phyloP scores from a whole-genome alignment of 2,329 filamentous ascomycete genomes.

The Paecilomyces formosus region DNA sequence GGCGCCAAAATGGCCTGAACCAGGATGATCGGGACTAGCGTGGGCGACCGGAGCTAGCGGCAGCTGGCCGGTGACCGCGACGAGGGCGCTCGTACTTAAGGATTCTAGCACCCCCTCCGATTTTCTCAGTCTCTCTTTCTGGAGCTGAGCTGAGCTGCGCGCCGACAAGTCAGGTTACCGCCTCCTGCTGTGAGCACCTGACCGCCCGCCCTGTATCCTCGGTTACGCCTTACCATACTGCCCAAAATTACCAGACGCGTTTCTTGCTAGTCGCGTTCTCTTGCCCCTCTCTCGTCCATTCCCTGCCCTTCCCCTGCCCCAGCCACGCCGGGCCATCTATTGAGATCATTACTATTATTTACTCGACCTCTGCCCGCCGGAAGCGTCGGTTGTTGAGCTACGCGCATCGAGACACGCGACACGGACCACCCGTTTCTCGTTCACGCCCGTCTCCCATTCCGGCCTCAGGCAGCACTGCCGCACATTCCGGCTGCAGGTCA shows the following conservation, averaged over 20 bases:
- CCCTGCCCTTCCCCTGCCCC: not conserved
- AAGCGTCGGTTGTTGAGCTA: not conserved
- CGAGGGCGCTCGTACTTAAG: slow-evolving; percentile 33
- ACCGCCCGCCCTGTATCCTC: slow-evolving; percentile 11
- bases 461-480: slow-evolving; percentile 9
- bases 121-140: slow-evolving; percentile 31
- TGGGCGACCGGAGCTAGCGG: slow-evolving; percentile 29
- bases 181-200: slow-evolving; percentile 9
- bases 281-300: not conserved
- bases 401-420: slow-evolving; percentile 1
- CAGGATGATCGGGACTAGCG: slow-evolving; percentile 26
- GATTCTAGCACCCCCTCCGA: slow-evolving; percentile 33
- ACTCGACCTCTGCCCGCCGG: not conserved
- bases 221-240: slow-evolving; percentile 1
- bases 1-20: slow-evolving; percentile 20
- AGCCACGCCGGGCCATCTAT: slow-evolving; percentile 1
- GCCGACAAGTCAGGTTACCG: slow-evolving; percentile 13
- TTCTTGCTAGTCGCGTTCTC: not conserved
- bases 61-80: slow-evolving; percentile 24
- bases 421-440: not conserved
- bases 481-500: slow-evolving; percentile 10
- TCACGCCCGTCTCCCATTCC: not conserved
- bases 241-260: slow-evolving; percentile 2
- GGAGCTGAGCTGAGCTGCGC: slow-evolving; percentile 21
- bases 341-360: not conserved